Percentiles rank a stretch among this genome's conserved stretches.
Conservation (phyloP, 495 filamentous ascomycete species). For the Hyaloscypha finlandica region DNA sequence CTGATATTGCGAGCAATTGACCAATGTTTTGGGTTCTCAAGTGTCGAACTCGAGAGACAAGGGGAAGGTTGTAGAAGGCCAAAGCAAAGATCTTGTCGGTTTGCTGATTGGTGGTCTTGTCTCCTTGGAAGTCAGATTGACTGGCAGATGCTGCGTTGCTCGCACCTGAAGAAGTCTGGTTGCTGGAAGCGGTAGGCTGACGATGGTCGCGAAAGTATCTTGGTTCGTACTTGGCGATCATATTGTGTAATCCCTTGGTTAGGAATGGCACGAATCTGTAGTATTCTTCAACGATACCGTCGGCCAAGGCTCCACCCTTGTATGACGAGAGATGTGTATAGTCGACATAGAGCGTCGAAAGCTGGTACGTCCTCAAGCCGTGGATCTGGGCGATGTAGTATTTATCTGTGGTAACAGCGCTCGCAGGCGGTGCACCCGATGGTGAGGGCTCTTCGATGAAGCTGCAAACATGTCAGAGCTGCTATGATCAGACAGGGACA, state of each 20-base stretch:
- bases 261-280: conserved; percentile 95
- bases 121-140: conserved; percentile 61
- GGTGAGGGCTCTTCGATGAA: conserved; percentile 75
- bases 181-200: conserved; percentile 64
- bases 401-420: conserved; percentile 76
- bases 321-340: conserved; percentile 79
- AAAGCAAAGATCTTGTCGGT: conserved; percentile 95
- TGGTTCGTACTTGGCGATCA: conserved; percentile 92
- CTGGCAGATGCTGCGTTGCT: conserved; percentile 62
- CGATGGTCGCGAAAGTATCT: conserved; percentile 90
- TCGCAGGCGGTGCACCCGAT: conserved; percentile 74
- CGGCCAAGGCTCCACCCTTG: conserved; percentile 73
- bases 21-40: conserved; percentile 91
- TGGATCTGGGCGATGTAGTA: conserved; percentile 98
- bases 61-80: conserved; percentile 94
- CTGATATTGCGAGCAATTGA: conserved; percentile 89
- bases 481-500: neutral
- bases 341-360: conserved; percentile 98
- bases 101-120: conserved; percentile 87
- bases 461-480: conserved; percentile 39
- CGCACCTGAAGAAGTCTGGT: conserved; percentile 67
- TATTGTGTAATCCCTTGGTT: conserved; percentile 83
- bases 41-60: conserved; percentile 88
- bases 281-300: conserved; percentile 84
- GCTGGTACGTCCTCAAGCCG: conserved; percentile 76